Percentiles rank a stretch among this genome's conserved stretches.
phyloP scores from a whole-genome alignment of 1,284 basidiomycete genomes.

The Fomitopsis betulina region DNA sequence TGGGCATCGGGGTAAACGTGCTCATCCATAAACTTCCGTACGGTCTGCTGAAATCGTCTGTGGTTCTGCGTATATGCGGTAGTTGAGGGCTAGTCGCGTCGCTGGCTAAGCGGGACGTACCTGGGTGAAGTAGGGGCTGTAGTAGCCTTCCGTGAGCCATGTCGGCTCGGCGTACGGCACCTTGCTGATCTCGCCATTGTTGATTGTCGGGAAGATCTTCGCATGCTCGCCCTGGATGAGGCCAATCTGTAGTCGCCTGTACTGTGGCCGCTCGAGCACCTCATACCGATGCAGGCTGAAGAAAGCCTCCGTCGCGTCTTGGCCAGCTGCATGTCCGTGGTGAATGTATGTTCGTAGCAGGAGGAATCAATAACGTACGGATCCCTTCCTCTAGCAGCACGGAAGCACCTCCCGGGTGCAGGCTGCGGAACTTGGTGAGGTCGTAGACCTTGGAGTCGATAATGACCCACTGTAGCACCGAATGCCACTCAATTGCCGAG shows the following conservation, averaged over 20 bases:
- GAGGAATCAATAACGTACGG: conserved; percentile 40
- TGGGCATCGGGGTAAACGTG: conserved; percentile 47
- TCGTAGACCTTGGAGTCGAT: conserved; percentile 84
- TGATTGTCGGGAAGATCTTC: conserved; percentile 45
- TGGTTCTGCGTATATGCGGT: conserved; percentile 34
- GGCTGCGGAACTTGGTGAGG: conserved; percentile 67
- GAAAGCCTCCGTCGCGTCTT: conserved; percentile 85
- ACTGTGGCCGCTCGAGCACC: conserved; percentile 72
- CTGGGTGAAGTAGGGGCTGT: conserved; percentile 73
- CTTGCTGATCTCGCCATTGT: conserved; percentile 54
- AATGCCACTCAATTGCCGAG: background rate
- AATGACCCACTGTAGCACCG: conserved; percentile 62
- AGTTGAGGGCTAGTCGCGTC: too few relatives aligned
- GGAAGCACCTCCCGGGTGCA: conserved; percentile 81
- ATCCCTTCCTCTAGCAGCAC: conserved; percentile 74
- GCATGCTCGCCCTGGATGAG: conserved; percentile 61
- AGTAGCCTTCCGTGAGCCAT: conserved; percentile 67
- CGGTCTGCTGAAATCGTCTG: conserved; percentile 40
- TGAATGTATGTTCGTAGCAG: background rate
- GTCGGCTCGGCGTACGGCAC: conserved; percentile 85
- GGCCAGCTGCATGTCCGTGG: conserved; percentile 47
- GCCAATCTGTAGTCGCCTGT: conserved; percentile 67
- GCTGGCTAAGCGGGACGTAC: conserved; percentile 27
- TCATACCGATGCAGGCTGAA: conserved; percentile 81
- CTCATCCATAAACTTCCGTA: conserved; percentile 48